phyloP scores from a whole-genome alignment of 768 basidiomycete genomes.

The Termitomyces sp. region DNA sequence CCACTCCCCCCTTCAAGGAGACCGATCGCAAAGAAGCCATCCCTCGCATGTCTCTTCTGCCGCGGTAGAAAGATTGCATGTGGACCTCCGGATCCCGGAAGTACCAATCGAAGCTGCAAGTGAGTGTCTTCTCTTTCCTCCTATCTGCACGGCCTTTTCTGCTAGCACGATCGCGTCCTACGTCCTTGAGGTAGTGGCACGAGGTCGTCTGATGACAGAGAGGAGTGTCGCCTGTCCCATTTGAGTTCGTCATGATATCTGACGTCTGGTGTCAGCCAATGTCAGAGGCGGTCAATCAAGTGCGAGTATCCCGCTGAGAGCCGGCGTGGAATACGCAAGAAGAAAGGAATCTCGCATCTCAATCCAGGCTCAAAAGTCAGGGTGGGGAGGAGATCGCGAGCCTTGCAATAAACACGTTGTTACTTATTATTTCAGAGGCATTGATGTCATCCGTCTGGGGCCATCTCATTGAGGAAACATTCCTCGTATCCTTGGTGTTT shows the following conservation, averaged over 20 bases:
- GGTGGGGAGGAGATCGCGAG: constrained; percentile 12
- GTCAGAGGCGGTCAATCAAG: constrained; percentile 58
- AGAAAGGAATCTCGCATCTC: constrained; percentile 23
- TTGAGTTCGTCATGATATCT: constrained; percentile 1
- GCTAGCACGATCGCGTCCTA: constrained; percentile 1
- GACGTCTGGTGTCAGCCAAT: constrained; percentile 47
- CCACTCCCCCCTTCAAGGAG: constrained; percentile 23
- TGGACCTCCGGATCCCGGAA: constrained; percentile 49
- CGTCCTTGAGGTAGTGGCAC: constrained; percentile 8
- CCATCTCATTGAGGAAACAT: neutral
- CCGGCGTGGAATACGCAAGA: constrained; percentile 61
- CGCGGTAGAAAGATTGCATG: constrained; percentile 67
- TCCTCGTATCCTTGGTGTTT: neutral
- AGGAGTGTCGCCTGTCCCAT: constrained; percentile 4
- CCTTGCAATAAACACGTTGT: neutral
- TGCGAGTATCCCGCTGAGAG: constrained; percentile 72
- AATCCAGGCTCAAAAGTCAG: constrained; percentile 19
- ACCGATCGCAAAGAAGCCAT: constrained; percentile 46
- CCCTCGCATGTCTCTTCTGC: constrained; percentile 61
- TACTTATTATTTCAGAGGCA: neutral
- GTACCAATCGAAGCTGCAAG: constrained; percentile 60
- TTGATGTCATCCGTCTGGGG: neutral
- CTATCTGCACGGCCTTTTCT: constrained; percentile 4
- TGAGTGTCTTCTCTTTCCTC: constrained; percentile 27
- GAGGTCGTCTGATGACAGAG: constrained; percentile 6